Base-by-base conservation (phyloP, 1,139 yeast genomes). In the Hyphopichia burtonii region DNA sequence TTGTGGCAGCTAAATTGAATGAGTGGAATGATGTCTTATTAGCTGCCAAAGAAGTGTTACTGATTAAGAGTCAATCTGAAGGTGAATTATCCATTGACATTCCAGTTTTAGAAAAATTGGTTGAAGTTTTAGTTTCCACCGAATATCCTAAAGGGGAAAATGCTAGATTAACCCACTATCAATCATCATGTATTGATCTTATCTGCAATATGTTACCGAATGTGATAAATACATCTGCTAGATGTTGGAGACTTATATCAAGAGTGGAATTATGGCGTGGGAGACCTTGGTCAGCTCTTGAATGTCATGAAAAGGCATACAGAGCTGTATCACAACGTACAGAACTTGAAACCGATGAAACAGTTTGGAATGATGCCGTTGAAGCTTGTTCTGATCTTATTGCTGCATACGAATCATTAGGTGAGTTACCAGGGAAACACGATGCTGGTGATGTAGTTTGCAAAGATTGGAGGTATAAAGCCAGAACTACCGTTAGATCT, bases 401-500 rank as follows among this genome's bases (percentile, higher is more conserved):
- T 3, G 89, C 94, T 37, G 96, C 96, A 0, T 93, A 91, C 59
- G 91, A 84, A 54, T 84, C 88, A 5, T 74, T 87, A 33, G 98
- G 98, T 11, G 95, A 86, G 43, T 65, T 80, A 53, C 91, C 90
- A 16, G 98, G 98, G 3, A 86, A 86, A 53, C 80, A 84, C 52
- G 87, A 86, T 22, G 90, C 89, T 3, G 96, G 84, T 1, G 90
- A 86, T 53, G 56, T 86, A 14, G 96, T 93, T 5, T 90, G 96
- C 60, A 80, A 83, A 53, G 96, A 90, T 58, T 91, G 98, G 98
- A 85, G 80, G 55, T 88, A 85, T 65, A 90, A 90, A 59, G 83
- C 95, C 2, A 76, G 82, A 49, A 77, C 86, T 10, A 71, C 88
- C 0, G 74, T 90, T 14, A 75, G 96, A 53, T 77, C 89, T 1